These are phyloP conservation scores for Cynara cardunculus DNA, from an alignment of 129 eudicot species.

Conservation along the genomic window DNA sequence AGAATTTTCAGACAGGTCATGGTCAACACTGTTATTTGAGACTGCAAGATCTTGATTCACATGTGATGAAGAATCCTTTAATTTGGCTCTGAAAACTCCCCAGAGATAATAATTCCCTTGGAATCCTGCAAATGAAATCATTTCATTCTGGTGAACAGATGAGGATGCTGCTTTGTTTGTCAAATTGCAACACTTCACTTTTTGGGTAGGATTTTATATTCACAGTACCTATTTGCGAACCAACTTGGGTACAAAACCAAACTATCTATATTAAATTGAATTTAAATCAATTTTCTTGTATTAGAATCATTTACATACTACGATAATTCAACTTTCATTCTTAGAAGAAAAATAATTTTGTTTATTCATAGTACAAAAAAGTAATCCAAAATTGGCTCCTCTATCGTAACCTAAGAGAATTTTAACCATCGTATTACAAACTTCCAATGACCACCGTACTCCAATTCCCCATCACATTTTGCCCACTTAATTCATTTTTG, in stretches of 20 bases:
- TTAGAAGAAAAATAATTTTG: background rate
- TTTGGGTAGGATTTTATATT: background rate
- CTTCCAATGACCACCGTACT: too few species aligned
- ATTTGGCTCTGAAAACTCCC: conserved; percentile 52
- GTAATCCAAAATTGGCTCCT: too few species aligned
- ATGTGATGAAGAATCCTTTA: background rate
- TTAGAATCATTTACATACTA: background rate
- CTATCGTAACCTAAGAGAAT: too few species aligned
- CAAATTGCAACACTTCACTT: background rate
- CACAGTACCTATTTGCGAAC: background rate
- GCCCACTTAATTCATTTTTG: background rate
- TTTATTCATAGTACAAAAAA: too few species aligned
- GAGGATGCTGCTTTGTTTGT: background rate
- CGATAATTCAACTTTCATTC: background rate
- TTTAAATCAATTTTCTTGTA: background rate
- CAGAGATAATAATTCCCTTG: conserved; percentile 31
- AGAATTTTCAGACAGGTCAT: background rate
- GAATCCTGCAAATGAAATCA: conserved; percentile 16
- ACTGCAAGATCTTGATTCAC: background rate
- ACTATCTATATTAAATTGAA: conserved; percentile 7
- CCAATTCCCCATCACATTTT: background rate
- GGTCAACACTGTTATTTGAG: background rate
- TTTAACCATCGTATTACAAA: too few species aligned
- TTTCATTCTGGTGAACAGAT: background rate
- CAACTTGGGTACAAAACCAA: background rate